Base-by-base conservation (phyloP, 2,329 filamentous ascomycete genomes). In the Tolypocladium ophioglossoides region DNA sequence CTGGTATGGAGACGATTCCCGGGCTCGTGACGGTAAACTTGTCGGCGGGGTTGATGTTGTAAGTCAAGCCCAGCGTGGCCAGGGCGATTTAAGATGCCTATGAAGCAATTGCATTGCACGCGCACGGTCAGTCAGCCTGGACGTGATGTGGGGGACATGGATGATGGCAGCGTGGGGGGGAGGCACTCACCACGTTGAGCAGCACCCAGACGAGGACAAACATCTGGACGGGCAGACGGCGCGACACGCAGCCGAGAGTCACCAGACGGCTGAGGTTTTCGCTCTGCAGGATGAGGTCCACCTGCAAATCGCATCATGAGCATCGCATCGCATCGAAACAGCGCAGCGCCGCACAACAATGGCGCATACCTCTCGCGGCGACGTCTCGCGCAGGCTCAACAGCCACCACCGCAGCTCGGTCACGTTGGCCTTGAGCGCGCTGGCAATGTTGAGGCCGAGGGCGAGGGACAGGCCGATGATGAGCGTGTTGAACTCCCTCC, bases 381-480 rank as follows among this genome's bases (percentile, higher is more conserved):
- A 68, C 55, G 71, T 66, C 40, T 67, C 64, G 6, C 66, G 62
- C 10, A 64, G 61, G 54, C 67, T 69, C 44, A 78, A 59, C 32
- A 77, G 68, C 63, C 72, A 74, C 73, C 74, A 77, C n/a, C 74
- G 65, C 56, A 75, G 62, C 55, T 75, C 72, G 16, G 66, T 61
- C 4, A 73, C 69, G 67, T 76, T 72, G 32, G 67, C 68, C 54
- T 74, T 74, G 24, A 78, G 64, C 8, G 69, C 68, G 57, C 66
- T 72, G 2, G 70, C 68, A 44, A 76, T 69, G 50, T 72, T 71
- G 50, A 77, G 58, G 54, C 72, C 71, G 20, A 76, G 61, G 0
- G 64, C 59, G 35, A 77, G 75, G 49, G 70, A 71, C 6, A 76
- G 63, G 0, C 68, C 73, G 0, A 73, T 74, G 22, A 75, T 71